Evolutionary conservation across 2,329 filamentous ascomycete species (phyloP).

Genomic region (Fusarium papillatum): DNA sequence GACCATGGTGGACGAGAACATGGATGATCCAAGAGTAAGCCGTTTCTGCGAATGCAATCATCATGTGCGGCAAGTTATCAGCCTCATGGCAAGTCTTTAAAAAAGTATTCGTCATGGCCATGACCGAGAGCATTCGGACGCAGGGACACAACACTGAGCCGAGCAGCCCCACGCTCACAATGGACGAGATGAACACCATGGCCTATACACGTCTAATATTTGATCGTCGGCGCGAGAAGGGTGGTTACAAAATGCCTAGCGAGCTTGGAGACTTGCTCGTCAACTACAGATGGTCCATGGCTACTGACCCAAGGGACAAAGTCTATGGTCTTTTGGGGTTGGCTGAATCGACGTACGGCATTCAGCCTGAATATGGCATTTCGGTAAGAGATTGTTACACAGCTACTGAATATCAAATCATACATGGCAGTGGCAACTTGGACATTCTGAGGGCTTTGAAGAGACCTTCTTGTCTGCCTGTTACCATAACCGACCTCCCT

Average conservation of each 20-base stretch:
- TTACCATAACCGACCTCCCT: not conserved
- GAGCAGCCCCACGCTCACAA: not conserved
- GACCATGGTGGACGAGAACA: constrained; percentile 1
- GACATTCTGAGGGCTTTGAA: not conserved
- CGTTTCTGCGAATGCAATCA: not conserved
- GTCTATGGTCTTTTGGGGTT: not conserved
- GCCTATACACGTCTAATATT: not conserved
- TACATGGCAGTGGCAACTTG: not conserved
- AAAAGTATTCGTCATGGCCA: not conserved
- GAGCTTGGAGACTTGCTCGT: not conserved
- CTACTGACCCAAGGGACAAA: not conserved
- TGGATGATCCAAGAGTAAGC: constrained; percentile 1
- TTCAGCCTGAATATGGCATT: not conserved
- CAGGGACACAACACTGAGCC: not conserved
- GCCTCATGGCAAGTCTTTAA: not conserved
- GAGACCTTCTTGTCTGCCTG: not conserved
- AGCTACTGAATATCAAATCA: not conserved
- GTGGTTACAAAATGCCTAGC: not conserved
- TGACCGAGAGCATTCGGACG: not conserved
- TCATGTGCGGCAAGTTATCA: constrained; percentile 1
- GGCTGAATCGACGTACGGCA: constrained; percentile 1
- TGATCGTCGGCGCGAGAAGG: not conserved
- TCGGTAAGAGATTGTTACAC: not conserved
- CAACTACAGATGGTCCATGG: not conserved
- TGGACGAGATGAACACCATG: not conserved